Base-by-base conservation (phyloP, 1,284 basidiomycete genomes). In the Tremellales sp. region DNA sequence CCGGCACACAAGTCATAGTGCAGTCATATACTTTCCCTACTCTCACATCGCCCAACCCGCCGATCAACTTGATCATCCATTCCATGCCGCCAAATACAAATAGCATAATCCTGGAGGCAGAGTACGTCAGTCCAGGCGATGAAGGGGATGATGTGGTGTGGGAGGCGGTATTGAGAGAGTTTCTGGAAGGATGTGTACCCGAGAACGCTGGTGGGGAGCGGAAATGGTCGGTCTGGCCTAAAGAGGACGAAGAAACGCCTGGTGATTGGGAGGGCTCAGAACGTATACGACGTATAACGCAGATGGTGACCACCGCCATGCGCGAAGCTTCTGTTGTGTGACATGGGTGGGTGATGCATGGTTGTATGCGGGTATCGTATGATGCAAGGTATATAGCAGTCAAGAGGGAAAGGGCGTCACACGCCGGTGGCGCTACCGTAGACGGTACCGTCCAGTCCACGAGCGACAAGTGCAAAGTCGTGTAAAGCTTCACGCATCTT, bases 401-500 rank as follows among this genome's bases (percentile, higher is more conserved):
- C 40, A 42, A 17, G 17, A 25, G 13, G 13, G 13, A 31, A 8
- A 31, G 29, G 8, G 15, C 8, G 15, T 31, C 29, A 62, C 12
- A 67, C 52, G n/a, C 64, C 64, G 10, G 73, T 73, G 2, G 72
- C 73, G 45, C 67, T 74, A 3, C 73, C 73, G 53, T 75, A 75
- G 3, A 65, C 69, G 22, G 73, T 74, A 45, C 69, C 71, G 35
- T 69, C 73, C 42, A 75, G 49, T 3, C 73, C 73, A 43, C 73
- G 57, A 2, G 68, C 62, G 19, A 76, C 67, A 22, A 76, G 57
- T 7, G 74, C 73, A 57, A 76, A 76, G 43, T 76, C 74, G 48
- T 76, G 68, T 40, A 75, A 54, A n/a, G 73, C 73, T 53, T 73
- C 73, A 41, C 70, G 58, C 61, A 76, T 74, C 58, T 67, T 68